Base-by-base conservation (phyloP, 2,329 filamentous ascomycete species). In the Aspergillus ruber region DNA sequence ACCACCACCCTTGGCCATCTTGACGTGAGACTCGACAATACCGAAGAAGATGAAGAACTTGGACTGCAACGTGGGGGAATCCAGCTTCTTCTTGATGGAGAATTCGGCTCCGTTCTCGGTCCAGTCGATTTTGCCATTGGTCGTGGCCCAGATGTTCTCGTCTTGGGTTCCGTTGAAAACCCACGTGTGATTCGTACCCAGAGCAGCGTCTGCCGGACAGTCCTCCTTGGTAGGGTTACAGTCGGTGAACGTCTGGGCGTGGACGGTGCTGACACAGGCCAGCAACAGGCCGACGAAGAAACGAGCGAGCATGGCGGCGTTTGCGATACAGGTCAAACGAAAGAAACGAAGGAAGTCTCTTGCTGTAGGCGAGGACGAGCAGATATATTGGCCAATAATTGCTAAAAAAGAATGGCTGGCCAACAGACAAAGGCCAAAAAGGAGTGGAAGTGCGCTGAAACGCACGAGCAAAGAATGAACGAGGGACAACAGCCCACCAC, bases 1-100 rank as follows among this genome's bases (percentile, higher is more conserved):
- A 44, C 90, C 90, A 6, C 72, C 73, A 15, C 90, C 90, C 1
- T 75, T 71, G 0, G 90, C 83, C 3, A 86, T 86, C 72, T 88
- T 88, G 74, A 94, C 80, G 56, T 81, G 76, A 49, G 91, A 78
- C 68, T 93, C 88, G 47, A 88, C 83, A 50, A 83, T 81, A 46
- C 89, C 89, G 56, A 86, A 91, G 74, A 94, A 90, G 68, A 95
- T 86, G 72, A 89, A 93, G 66, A 90, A 91, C 58, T 83, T 82
- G 42, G 86, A 83, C 54, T 83, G 79, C 52, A 95, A 79, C 1
- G 88, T 94, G 1, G 89, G 87, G 0, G 88, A 86, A 59, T 94
- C 82, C 53, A 84, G 81, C 54, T 82, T 77, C 63, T 84, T 77
- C 47, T 67, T 72, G 69, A 95, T 83, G 44, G 79, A 85, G 71